Base-by-base conservation (phyloP, 192 early-diverging fungal species). In the Backusella sp. region DNA sequence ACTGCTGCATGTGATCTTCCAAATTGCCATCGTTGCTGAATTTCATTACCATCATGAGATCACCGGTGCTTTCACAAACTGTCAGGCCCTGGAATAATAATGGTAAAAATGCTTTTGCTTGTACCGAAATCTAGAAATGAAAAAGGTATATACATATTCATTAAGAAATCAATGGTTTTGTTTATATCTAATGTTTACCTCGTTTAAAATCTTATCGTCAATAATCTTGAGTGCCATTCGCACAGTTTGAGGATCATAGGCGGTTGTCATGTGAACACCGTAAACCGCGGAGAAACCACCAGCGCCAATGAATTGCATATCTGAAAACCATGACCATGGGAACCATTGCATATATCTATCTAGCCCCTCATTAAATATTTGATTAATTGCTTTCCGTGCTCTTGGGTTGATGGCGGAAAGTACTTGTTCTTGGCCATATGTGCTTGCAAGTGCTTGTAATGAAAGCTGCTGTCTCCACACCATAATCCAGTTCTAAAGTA, bases 1-100 rank as follows among this genome's bases (percentile, higher is more conserved):
- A 36, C 46, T 76, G 75, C 21, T 80, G 81, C 71, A 82, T 77
- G 66, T 78, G 76, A 26, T 76, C 70, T 49, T 74, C 74, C 2
- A 84, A 44, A 68, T 84, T 77, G 0, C 84, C 84, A 67, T 73
- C 77, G 7, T 75, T 73, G 21, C 76, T 78, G 66, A 82, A 79
- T 36, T 82, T 79, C 76, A 82, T 82, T 6, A 84, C 79, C 76
- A 84, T 77, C 78, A 84, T 82, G 15, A 84, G 46, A 34, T 84
- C 81, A 2, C 81, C 76, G 0, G 76, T 81, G 11, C 66, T 79
- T 56, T 79, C 81, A 30, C 73, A 77, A n/a, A 80, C 78, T 68
- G 84, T 84, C 7, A 84, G 66, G 3, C 84, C 84, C 62, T 84
- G 73, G 52, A 83, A 84, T 59, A 79, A 49, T 1, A 76, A 41